phyloP scores from a whole-genome alignment of 352 stramenopile genomes.

The Aphanomyces stellatus region DNA sequence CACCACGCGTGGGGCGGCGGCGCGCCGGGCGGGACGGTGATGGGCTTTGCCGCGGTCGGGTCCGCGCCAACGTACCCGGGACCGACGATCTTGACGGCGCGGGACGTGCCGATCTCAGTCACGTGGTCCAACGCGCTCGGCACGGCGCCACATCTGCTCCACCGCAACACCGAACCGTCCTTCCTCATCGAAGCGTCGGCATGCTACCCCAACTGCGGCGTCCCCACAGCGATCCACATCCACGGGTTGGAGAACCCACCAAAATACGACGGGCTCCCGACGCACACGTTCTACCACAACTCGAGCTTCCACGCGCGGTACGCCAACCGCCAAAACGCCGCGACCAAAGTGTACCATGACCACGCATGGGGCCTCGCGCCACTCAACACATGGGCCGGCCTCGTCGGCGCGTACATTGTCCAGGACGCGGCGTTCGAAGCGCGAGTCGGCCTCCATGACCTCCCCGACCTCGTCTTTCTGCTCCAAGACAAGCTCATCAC shows the following conservation, averaged over 20 bases:
- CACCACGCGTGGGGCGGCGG: constrained; percentile 40
- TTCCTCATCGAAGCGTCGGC: constrained; percentile 38
- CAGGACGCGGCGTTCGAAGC: constrained; percentile 40
- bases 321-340: constrained; percentile 53
- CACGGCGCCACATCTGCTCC: constrained; percentile 38
- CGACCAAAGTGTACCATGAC: constrained; percentile 71
- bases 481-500: constrained; percentile 48
- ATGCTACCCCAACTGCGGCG: constrained; percentile 60
- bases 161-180: constrained; percentile 38
- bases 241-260: constrained; percentile 57
- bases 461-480: constrained; percentile 50
- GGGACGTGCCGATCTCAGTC: constrained; percentile 33
- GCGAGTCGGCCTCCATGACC: constrained; percentile 27
- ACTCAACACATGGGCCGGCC: constrained; percentile 54
- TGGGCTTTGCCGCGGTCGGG: constrained; percentile 28
- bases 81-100: constrained; percentile 40
- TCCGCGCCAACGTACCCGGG: constrained; percentile 29
- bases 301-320: constrained; percentile 47
- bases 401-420: constrained; percentile 57
- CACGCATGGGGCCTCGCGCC: constrained; percentile 56
- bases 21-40: constrained; percentile 34
- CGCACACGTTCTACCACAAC: constrained; percentile 56
- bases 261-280: constrained; percentile 51
- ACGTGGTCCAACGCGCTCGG: constrained; percentile 48
- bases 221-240: constrained; percentile 48